A percentile compares a stretch with the other conserved stretches of the same genome.
These are phyloP conservation scores for Trichomonascaceae sp. DNA, from an alignment of 1,139 yeast genomes.

Conservation along the genomic window DNA sequence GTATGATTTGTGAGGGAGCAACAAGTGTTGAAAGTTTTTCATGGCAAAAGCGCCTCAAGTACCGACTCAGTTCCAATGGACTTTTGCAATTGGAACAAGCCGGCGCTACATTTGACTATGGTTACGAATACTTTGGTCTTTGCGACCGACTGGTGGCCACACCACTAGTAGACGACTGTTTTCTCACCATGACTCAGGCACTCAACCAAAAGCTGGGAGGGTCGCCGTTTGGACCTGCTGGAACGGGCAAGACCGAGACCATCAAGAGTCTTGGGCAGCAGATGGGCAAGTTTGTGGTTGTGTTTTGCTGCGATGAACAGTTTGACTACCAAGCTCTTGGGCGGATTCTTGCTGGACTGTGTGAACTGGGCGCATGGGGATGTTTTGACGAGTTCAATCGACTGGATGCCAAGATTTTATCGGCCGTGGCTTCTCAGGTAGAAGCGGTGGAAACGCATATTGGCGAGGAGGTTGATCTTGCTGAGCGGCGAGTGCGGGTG, in stretches of 20 bases:
- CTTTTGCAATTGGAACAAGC: conserved; percentile 41
- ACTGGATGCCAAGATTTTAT: conserved; percentile 53
- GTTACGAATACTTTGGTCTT: conserved; percentile 73
- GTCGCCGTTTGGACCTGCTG: conserved; percentile 93
- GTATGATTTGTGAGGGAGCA: conserved; percentile 16
- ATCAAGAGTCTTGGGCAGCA: conserved; percentile 73
- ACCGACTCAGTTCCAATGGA: conserved; percentile 29
- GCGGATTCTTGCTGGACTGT: conserved; percentile 67
- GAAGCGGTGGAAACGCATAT: conserved; percentile 44
- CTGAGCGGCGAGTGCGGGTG: conserved; percentile 35
- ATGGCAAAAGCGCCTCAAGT: conserved; percentile 48
- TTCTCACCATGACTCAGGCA: conserved; percentile 62
- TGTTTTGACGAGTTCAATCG: conserved; percentile 95
- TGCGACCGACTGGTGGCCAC: conserved; percentile 69
- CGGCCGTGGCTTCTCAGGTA: conserved; percentile 78
- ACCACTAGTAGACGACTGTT: conserved; percentile 55
- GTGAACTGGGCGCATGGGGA: conserved; percentile 86
- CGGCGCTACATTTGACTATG: conserved; percentile 43
- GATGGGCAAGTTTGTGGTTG: conserved; percentile 70
- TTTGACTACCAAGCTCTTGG: conserved; percentile 77
- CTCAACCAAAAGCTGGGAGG: conserved; percentile 70
- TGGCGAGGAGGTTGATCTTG: conserved; percentile 30
- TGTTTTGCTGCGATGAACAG: conserved; percentile 83
- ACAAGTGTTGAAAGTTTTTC: conserved; percentile 17
- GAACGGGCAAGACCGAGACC: conserved; percentile 93